These are phyloP conservation scores for Fusarium burgessii DNA, from an alignment of 2,329 filamentous ascomycete species.

Conservation along the genomic window DNA sequence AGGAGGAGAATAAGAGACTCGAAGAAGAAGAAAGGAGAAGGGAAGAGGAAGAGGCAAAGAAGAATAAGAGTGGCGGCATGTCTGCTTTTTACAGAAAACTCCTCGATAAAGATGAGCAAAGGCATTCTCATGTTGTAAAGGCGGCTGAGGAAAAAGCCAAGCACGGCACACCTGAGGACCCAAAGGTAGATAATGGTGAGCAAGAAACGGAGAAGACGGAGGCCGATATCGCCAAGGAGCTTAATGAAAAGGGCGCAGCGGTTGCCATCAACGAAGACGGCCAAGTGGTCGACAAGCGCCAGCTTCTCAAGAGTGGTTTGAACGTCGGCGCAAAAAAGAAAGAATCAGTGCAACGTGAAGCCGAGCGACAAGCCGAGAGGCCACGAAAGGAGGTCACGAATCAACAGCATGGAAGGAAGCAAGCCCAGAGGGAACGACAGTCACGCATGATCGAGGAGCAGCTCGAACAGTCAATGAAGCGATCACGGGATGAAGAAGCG, in stretches of 20 bases:
- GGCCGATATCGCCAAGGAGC: slow-evolving; percentile 73
- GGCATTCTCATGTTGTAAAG: slow-evolving; percentile 76
- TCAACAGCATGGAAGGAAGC: slow-evolving; percentile 62
- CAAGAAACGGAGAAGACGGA: slow-evolving; percentile 70
- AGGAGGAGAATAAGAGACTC: slow-evolving; percentile 76
- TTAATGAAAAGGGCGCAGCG: slow-evolving; percentile 70
- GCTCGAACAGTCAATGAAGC: slow-evolving; percentile 78
- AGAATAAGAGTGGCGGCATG: slow-evolving; percentile 76
- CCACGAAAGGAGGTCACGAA: slow-evolving; percentile 56
- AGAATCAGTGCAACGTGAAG: slow-evolving; percentile 50
- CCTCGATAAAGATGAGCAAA: slow-evolving; percentile 76
- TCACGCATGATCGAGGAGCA: slow-evolving; percentile 84
- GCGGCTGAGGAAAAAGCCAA: slow-evolving; percentile 70
- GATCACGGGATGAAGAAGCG: slow-evolving; percentile 75
- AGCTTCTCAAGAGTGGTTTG: slow-evolving; percentile 79
- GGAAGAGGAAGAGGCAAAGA: slow-evolving; percentile 73
- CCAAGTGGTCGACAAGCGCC: slow-evolving; percentile 85
- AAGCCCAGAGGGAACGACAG: slow-evolving; percentile 80
- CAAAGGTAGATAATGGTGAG: slow-evolving; percentile 59
- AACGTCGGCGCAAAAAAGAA: slow-evolving; percentile 77
- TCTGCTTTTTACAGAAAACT: slow-evolving; percentile 81
- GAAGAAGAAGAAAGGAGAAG: slow-evolving; percentile 77
- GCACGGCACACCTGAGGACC: slow-evolving; percentile 50
- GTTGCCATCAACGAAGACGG: slow-evolving; percentile 85
- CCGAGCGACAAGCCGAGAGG: slow-evolving; percentile 43